Evolutionary conservation across 1,284 basidiomycete species (phyloP).

Genomic region (Ganoderma lingzhi): DNA sequence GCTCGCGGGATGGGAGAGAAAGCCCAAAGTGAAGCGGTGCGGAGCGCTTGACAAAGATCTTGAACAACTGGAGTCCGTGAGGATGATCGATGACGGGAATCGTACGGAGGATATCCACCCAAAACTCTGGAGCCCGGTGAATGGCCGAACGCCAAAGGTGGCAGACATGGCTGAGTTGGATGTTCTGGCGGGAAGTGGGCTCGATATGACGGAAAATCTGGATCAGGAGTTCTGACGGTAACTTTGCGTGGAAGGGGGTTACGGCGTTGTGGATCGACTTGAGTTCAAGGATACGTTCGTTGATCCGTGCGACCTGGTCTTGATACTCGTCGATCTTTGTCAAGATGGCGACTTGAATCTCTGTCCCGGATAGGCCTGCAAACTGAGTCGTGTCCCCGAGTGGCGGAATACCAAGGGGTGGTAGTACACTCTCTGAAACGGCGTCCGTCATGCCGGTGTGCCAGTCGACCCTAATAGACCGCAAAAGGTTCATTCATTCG

Average conservation of each 20-base stretch:
- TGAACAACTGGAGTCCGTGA: background rate
- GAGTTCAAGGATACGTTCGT: background rate
- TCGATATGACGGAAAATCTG: background rate
- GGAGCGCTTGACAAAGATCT: background rate
- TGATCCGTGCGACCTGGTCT: background rate
- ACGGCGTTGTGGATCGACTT: slow-evolving; percentile 3
- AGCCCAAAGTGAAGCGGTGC: background rate
- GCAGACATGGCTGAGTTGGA: background rate
- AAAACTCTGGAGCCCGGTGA: background rate
- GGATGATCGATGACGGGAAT: background rate
- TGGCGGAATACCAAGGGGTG: background rate
- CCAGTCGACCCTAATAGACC: too few species aligned
- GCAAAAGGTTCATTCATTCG: too few species aligned
- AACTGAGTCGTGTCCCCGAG: background rate
- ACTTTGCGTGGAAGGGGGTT: background rate
- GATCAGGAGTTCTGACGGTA: background rate
- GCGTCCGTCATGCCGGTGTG: background rate
- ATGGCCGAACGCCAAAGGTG: background rate
- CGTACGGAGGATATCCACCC: background rate
- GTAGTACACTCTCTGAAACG: background rate
- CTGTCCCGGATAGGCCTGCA: background rate
- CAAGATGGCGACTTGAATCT: background rate
- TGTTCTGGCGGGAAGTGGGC: background rate
- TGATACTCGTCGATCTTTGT: background rate
- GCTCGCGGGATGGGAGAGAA: background rate